These are phyloP conservation scores for Oxyria digyna DNA, from an alignment of 148 eudicot species.

Conservation along the genomic window DNA sequence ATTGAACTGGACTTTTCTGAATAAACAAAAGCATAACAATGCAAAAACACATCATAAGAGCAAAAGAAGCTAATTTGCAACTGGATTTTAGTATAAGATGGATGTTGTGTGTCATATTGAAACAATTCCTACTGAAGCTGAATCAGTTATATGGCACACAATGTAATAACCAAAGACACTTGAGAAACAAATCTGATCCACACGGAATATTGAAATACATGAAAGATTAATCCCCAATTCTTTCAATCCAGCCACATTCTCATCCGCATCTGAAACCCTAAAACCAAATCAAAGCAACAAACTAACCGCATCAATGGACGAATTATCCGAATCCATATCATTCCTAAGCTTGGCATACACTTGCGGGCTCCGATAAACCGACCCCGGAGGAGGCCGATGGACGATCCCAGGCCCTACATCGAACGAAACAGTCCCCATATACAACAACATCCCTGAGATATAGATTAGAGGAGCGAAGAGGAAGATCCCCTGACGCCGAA, in stretches of 20 bases:
- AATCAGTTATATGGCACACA: not conserved
- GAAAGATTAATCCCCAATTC: not conserved
- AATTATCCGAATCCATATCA: conserved; percentile 78
- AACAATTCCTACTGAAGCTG: not conserved
- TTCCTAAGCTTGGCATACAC: conserved; percentile 53
- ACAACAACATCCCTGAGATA: conserved; percentile 73
- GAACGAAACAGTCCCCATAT: conserved; percentile 88
- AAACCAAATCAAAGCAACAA: not conserved
- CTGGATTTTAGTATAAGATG: not conserved
- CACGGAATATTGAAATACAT: not conserved
- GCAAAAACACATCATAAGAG: not conserved
- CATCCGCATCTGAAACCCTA: not conserved
- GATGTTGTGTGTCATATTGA: not conserved
- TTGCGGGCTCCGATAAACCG: conserved; percentile 77
- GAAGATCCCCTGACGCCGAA: conserved; percentile 72
- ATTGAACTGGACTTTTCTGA: not conserved
- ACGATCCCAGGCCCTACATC: conserved; percentile 60
- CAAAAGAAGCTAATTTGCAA: not conserved
- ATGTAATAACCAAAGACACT: not conserved
- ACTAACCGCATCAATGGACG: conserved; percentile 71
- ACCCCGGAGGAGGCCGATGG: conserved; percentile 51
- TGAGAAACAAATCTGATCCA: conserved; percentile 1
- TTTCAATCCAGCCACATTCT: not conserved
- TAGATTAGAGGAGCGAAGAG: conserved; percentile 80
- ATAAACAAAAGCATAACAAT: not conserved